Evolutionary conservation across 768 basidiomycete genomes (phyloP).

Genomic region (Lyophyllum atratum): DNA sequence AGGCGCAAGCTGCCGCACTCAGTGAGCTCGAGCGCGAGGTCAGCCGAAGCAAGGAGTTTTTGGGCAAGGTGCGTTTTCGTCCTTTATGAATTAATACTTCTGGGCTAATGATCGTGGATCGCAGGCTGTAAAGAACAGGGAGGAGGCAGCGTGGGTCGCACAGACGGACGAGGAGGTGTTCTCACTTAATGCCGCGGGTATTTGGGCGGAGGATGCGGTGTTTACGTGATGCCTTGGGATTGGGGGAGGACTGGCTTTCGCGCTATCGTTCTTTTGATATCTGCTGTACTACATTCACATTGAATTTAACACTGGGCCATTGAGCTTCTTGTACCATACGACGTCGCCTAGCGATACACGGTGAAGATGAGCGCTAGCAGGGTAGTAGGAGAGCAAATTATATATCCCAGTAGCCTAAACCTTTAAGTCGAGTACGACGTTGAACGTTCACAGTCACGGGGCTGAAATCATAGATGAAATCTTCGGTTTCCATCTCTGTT

Average conservation of each 20-base stretch:
- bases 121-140: constrained; percentile 23
- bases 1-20: constrained; percentile 54
- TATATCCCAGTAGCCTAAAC: too few species aligned
- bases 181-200: background rate
- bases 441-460: too few species aligned
- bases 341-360: too few species aligned
- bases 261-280: too few species aligned
- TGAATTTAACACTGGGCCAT: too few species aligned
- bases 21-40: constrained; percentile 54
- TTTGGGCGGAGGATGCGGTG: constrained; percentile 12
- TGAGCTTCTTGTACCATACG: too few species aligned
- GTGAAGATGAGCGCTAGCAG: too few species aligned
- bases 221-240: constrained; percentile 2
- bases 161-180: constrained; percentile 23
- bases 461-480: too few species aligned
- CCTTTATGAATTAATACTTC: background rate
- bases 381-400: too few species aligned
- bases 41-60: constrained; percentile 68
- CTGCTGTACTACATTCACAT: background rate
- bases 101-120: background rate
- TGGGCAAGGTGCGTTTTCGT: constrained; percentile 57
- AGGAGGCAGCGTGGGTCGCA: constrained; percentile 20
- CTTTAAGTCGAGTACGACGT: too few species aligned
- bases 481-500: too few species aligned
- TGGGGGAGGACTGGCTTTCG: too few species aligned